Evolutionary conservation across 495 filamentous ascomycete species (phyloP), one percentile per base, ranked within the genome.

Genomic region (Daldinia decipiens): DNA sequence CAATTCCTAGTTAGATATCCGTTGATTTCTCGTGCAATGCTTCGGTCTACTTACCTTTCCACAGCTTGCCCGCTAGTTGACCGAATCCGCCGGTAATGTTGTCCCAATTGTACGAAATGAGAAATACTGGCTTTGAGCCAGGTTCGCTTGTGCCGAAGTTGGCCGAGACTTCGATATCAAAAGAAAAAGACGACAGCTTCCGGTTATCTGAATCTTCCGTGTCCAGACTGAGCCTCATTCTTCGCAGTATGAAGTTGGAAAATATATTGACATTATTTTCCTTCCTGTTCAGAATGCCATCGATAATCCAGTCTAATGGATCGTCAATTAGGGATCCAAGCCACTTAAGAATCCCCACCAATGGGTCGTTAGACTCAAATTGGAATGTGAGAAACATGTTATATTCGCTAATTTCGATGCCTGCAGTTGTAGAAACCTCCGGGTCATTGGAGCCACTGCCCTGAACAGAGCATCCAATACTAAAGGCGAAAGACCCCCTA

Each of bases 21-120:
- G 1, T 24, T n/a, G n/a, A n/a, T n/a, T n/a, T n/a, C n/a, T n/a
- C n/a, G n/a, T n/a, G n/a, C n/a, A n/a, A n/a, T n/a, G n/a, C n/a
- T n/a, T n/a, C n/a, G n/a, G n/a, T n/a, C n/a, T n/a, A n/a, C 43
- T 47, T 47, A 47, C 43, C 43, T 5, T 47, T 47, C 43, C 43
- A 47, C 19, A 47, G 9, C 17, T 21, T 1, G 17, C 43, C 43
- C 0, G 43, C 3, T 1, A 47, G 43, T 21, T 1, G 43, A 47
- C 43, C 43, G 19, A 24, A 5, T 24, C 43, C 43, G 7, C 43
- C 43, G 0, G 43, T 3, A 2, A 47, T 1, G 5, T 5, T 47
- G 43, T 47, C 4, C 43, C 43, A 47, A 5, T 47, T 47, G 11
- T 47, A 47, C 43, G 43, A 47, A 47, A 47, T 0, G 19, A 47